Conservation (phyloP, 345 rosid species). For the Erodium maritimum region DNA sequence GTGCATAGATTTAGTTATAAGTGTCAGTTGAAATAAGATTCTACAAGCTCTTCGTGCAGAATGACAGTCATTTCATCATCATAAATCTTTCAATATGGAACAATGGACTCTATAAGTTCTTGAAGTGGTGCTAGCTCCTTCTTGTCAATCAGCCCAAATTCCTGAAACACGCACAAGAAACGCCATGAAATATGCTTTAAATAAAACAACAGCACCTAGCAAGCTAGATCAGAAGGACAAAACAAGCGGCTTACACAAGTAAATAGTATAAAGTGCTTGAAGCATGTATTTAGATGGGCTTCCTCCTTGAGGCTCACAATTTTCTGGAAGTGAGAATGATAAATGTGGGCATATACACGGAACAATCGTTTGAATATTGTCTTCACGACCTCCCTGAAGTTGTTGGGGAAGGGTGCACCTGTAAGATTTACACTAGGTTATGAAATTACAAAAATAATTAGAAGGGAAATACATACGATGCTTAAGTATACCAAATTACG, state of each 20-base stretch:
- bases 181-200: neutral
- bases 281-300: slow-evolving; percentile 73
- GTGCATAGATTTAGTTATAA: neutral
- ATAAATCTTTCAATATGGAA: slow-evolving; percentile 42
- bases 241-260: slow-evolving; percentile 34
- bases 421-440: slow-evolving; percentile 1
- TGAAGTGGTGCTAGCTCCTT: slow-evolving; percentile 97
- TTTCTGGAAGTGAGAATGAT: slow-evolving; percentile 63
- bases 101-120: slow-evolving; percentile 84
- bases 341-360: slow-evolving; percentile 62
- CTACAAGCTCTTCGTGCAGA: neutral
- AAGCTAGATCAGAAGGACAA: neutral
- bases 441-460: neutral
- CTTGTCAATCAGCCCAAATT: slow-evolving; percentile 91
- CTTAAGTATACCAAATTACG: no score
- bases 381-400: slow-evolving; percentile 48
- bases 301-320: slow-evolving; percentile 60
- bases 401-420: slow-evolving; percentile 52
- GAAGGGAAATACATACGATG: neutral
- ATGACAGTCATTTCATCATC: neutral
- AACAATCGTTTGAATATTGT: slow-evolving; percentile 54
- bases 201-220: neutral
- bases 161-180: slow-evolving; percentile 29
- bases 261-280: slow-evolving; percentile 56
- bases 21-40: neutral